Conservation (phyloP, 768 basidiomycete species). For the Mycena indigotica region DNA sequence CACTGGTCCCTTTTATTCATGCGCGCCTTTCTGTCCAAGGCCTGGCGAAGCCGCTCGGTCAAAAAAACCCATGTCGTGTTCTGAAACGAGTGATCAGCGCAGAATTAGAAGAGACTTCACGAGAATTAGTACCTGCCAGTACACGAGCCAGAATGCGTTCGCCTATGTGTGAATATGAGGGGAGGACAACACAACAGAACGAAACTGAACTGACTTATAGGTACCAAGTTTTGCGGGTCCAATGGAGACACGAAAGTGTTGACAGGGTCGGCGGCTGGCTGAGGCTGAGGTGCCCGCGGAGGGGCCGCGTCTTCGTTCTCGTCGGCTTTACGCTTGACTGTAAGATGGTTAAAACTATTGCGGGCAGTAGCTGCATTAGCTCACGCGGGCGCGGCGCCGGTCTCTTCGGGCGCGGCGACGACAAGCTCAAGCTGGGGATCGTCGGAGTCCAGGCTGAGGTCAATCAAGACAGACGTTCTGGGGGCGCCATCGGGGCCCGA, state of each 20-base stretch:
- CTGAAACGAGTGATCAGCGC: not conserved
- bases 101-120: not conserved
- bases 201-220: too few relatives aligned
- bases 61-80: not conserved
- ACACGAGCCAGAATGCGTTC: too few relatives aligned
- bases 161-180: too few relatives aligned
- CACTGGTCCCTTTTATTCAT: too few relatives aligned
- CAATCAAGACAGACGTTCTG: too few relatives aligned
- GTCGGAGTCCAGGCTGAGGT: too few relatives aligned
- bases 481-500: too few relatives aligned
- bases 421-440: not conserved
- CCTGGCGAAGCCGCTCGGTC: not conserved
- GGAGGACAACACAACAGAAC: too few relatives aligned
- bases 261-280: not conserved
- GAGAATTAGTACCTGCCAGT: not conserved
- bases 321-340: not conserved
- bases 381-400: not conserved
- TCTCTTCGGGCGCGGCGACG: not conserved
- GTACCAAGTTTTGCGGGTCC: not conserved
- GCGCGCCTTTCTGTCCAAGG: too few relatives aligned
- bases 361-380: not conserved
- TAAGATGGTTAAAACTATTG: not conserved
- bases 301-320: not conserved
- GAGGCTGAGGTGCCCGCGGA: not conserved
- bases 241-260: not conserved